Percentiles rank a stretch among this genome's conserved stretches.
These are phyloP conservation scores for Termitomyces sp. DNA, from an alignment of 768 basidiomycete species.

Conservation along the genomic window DNA sequence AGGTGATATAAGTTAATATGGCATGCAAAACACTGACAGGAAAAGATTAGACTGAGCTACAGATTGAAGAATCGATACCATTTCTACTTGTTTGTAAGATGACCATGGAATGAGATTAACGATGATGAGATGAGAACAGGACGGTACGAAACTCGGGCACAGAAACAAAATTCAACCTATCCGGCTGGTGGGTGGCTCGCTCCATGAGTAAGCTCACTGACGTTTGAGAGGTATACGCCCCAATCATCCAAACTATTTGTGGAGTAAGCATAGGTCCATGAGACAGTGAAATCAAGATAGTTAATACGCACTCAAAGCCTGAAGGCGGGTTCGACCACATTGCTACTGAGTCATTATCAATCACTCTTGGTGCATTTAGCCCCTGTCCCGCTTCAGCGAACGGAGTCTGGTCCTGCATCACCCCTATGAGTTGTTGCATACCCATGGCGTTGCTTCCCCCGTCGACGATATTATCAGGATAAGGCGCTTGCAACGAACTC, in stretches of 20 bases:
- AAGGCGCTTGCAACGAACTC: background rate
- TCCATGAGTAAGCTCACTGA: slow-evolving; percentile 32
- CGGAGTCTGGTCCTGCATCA: background rate
- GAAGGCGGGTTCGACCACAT: slow-evolving; percentile 71
- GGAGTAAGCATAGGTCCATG: background rate
- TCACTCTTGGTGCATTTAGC: slow-evolving; percentile 13
- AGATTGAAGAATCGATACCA: background rate
- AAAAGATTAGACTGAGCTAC: background rate
- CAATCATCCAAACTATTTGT: slow-evolving; percentile 37
- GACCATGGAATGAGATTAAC: background rate
- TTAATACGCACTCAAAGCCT: slow-evolving; percentile 53
- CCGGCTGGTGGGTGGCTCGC: slow-evolving; percentile 4
- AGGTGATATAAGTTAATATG: background rate
- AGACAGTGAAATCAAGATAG: slow-evolving; percentile 2
- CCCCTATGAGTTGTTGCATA: background rate
- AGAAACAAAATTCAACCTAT: background rate
- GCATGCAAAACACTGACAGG: background rate
- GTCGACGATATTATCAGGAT: background rate
- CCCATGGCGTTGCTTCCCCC: background rate
- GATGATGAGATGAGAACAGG: background rate
- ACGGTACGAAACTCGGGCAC: background rate
- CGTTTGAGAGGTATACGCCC: slow-evolving; percentile 36
- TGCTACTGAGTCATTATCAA: slow-evolving; percentile 48
- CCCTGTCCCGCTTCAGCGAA: background rate
- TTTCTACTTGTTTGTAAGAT: background rate